Evolutionary conservation across 2,329 filamentous ascomycete species (phyloP), one percentile per base, ranked within the genome.

Genomic region (Alternaria consortialis): DNA sequence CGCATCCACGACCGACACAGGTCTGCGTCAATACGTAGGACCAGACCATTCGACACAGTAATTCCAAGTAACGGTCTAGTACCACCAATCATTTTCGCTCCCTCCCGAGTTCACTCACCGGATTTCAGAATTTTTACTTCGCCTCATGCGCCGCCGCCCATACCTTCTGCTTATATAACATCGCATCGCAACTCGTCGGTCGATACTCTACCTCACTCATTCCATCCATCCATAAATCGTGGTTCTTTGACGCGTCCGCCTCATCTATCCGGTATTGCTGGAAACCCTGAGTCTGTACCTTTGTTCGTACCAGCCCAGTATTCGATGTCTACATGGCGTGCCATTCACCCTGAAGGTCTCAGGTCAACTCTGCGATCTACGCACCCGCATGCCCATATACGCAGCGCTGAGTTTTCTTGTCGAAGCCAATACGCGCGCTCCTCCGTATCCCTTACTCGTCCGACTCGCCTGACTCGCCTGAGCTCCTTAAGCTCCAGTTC

Each of bases 321-420:
- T 52, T 68, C 75, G n/a, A 69, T 72, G 23, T 78, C 76, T 3
- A 66, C 72, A 32, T 77, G 71, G 71, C 69, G 71, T 5, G 76
- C 76, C 5, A 58, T 77, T 3, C 73, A 77, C 44, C 76, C 77
- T 4, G 51, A 65, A 4, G 56, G 64, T 6, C 64, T 68, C 13
- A 60, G 67, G 1, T 64, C 67, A 3, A 57, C 71, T 36, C 48
- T 63, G 8, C 57, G 60, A 23, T 53, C 58, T 15, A 71, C 70
- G 7, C 70, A 65, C 15, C 74, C 74, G 5, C 51, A 70, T 20
- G 56, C 69, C 2, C 61, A 74, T 32, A 56, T 70, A 8, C 66
- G 63, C 17, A 61, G 43, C 31, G 46, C 58, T 44, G 68, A 51
- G 8, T 67, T 72, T 46, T 58, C 65, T 9, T 70, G 74, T 29